phyloP scores from a whole-genome alignment of 176 grass and related monocot species.

The Bonia amplexicaulis region DNA sequence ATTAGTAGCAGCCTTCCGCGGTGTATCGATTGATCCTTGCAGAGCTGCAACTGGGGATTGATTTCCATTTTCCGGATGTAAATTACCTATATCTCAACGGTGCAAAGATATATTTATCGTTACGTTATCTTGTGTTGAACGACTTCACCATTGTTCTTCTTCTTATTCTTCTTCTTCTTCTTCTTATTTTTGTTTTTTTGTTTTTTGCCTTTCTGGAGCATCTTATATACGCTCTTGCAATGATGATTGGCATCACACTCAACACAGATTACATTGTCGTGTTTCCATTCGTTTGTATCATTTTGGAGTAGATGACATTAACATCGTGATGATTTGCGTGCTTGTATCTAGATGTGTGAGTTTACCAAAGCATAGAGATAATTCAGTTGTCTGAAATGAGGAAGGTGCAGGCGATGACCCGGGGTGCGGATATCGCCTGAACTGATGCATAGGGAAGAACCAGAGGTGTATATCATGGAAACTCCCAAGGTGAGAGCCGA shows the following conservation, averaged over 20 bases:
- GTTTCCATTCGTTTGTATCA: not conserved
- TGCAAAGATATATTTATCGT: constrained; percentile 16
- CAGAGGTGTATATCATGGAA: not conserved
- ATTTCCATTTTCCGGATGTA: constrained; percentile 17
- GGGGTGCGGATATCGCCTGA: not conserved
- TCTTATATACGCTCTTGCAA: not conserved
- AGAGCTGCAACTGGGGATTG: constrained; percentile 23
- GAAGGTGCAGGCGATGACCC: too few species aligned
- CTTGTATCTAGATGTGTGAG: not conserved
- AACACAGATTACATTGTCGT: not conserved
- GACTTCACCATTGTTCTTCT: not conserved
- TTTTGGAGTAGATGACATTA: too few species aligned
- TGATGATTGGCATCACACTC: too few species aligned
- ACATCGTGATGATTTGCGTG: not conserved
- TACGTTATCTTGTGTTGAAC: not conserved
- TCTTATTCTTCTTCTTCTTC: not conserved
- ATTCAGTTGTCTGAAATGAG: not conserved
- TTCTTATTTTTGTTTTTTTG: too few species aligned
- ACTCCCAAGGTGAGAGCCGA: too few species aligned
- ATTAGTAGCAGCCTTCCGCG: constrained; percentile 19
- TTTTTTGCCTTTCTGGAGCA: not conserved
- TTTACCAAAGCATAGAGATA: not conserved
- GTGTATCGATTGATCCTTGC: not conserved
- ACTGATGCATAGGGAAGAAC: not conserved
- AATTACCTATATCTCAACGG: not conserved